These are phyloP conservation scores for Tieghemiomyces parasiticus DNA, from an alignment of 192 early-diverging fungal genomes.

Conservation along the genomic window DNA sequence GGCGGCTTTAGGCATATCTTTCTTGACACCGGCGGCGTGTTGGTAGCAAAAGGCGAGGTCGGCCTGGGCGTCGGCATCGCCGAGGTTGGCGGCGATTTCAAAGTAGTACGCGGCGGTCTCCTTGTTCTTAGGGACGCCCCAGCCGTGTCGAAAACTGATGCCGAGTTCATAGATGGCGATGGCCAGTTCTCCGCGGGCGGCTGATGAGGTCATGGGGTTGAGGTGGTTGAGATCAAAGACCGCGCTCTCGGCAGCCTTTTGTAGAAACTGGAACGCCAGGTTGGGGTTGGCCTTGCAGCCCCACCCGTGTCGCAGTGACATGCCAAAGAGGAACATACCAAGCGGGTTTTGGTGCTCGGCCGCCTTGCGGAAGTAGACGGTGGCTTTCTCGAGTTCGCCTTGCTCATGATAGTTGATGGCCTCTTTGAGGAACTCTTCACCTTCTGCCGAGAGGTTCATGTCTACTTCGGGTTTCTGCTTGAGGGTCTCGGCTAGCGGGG, in stretches of 20 bases:
- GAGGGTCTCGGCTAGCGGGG: background rate
- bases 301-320: conserved; percentile 67
- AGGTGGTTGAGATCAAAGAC: conserved; percentile 43
- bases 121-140: conserved; percentile 59
- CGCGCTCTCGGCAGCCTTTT: conserved; percentile 50
- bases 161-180: conserved; percentile 70
- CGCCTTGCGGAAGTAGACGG: conserved; percentile 49
- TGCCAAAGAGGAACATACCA: conserved; percentile 56
- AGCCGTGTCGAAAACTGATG: conserved; percentile 63
- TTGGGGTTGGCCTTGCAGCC: conserved; percentile 51
- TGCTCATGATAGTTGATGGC: conserved; percentile 53
- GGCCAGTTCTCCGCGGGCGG: conserved; percentile 48
- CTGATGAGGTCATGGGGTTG: conserved; percentile 35
- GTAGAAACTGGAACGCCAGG: conserved; percentile 49
- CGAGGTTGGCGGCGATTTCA: conserved; percentile 62
- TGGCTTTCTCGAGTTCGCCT: conserved; percentile 53
- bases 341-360: conserved; percentile 45
- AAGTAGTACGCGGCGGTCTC: conserved; percentile 63
- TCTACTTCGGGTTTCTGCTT: background rate
- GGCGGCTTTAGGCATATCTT: conserved; percentile 56
- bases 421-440: conserved; percentile 45
- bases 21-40: conserved; percentile 61
- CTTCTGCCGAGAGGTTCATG: background rate
- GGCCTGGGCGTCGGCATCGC: conserved; percentile 65
- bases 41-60: conserved; percentile 59